Conservation (phyloP, 2,329 filamentous ascomycete genomes). For the Taxawa tesnikishii region DNA sequence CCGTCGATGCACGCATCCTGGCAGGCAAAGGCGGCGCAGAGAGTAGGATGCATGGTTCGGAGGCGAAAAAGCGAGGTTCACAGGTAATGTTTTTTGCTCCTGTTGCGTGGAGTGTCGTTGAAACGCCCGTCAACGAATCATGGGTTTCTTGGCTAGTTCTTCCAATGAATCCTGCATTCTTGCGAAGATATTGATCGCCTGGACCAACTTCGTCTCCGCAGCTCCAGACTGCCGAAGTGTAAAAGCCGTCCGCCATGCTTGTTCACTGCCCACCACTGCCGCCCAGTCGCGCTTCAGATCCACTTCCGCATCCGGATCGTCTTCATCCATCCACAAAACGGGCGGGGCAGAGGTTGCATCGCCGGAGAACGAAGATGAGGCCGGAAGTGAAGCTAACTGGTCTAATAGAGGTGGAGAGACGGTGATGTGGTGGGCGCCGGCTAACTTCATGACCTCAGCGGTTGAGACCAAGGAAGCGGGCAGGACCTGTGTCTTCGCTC, state of each 20-base stretch:
- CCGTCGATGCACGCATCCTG: no score
- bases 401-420: constrained; percentile 41
- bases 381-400: constrained; percentile 12
- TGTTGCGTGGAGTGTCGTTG: no score
- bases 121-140: no score
- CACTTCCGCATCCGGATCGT: background rate
- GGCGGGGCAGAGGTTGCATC: no score
- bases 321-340: background rate
- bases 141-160: constrained; percentile 4
- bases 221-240: constrained; percentile 1
- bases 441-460: constrained; percentile 46
- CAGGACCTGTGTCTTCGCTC: constrained; percentile 37
- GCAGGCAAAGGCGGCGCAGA: no score
- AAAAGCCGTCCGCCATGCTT: constrained; percentile 3
- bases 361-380: no score
- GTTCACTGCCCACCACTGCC: background rate
- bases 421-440: constrained; percentile 47
- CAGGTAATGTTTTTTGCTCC: no score
- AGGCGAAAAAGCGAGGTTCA: no score
- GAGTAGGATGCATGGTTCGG: no score
- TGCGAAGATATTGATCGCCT: constrained; percentile 9
- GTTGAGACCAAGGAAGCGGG: constrained; percentile 45
- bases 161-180: constrained; percentile 6
- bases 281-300: background rate
- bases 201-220: constrained; percentile 7